Base-by-base conservation (phyloP, 2,329 filamentous ascomycete genomes). In the Curvularia hawaiiensis region DNA sequence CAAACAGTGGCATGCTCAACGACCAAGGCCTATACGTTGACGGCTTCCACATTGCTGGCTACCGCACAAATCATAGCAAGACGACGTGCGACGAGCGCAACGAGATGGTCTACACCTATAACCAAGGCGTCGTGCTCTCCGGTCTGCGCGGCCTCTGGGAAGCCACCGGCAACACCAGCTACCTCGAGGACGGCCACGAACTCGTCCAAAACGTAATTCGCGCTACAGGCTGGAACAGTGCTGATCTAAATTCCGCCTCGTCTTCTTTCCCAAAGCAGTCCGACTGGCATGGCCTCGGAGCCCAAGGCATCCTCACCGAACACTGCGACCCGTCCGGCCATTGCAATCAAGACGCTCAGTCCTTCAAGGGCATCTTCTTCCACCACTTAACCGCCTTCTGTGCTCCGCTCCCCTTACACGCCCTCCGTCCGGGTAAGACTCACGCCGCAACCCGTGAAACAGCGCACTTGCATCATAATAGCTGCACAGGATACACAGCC, bases 281-380 rank as follows among this genome's bases (percentile, higher is more conserved):
- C 33, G 10, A 43, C 5, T 96, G 91, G 91, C 79, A 83, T 39
- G 91, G 92, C 0, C 82, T 97, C 0, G 93, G 93, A 26, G 85
- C 90, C 4, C 84, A 84, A 18, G 94, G 94, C 2, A 84, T 97
- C 28, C 77, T 98, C 41, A 92, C 97, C 73, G 94, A 98, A 47
- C 78, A 83, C 35, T 97, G 94, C 72, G 94, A 98, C 73, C 85
- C 87, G 2, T 79, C 78, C 18, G 91, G 86, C 3, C 83, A 79
- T 41, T 97, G 93, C 74, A 92, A 86, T 18, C 92, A 97, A 73
- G 85, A 98, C 66, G 84, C 84, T 0, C 93, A 97, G 68, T 92
- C 91, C 0, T 97, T 97, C 84, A 98, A 97, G 75, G 90, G 91
- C 28, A 94, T 97, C 55, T 97, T 93, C 80, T 96, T 97, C 78